Conservation (phyloP, 2,329 filamentous ascomycete species). For the Fusarium miscanthi region DNA sequence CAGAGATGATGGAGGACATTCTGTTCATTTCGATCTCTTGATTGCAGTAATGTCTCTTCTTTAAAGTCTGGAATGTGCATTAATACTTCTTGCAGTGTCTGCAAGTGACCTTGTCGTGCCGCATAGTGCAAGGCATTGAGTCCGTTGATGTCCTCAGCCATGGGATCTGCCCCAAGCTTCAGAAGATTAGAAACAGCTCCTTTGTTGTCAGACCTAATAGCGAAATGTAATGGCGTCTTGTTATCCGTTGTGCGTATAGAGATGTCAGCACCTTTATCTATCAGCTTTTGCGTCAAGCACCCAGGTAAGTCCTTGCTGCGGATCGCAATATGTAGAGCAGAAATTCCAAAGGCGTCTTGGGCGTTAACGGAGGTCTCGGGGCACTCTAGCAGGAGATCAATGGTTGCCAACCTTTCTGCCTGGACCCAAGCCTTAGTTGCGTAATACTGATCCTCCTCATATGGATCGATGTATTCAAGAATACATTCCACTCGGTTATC, state of each 20-base stretch:
- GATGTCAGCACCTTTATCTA: not conserved
- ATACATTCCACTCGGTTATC: not conserved
- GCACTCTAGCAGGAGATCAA: not conserved
- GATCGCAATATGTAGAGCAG: not conserved
- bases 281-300: not conserved
- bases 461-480: not conserved
- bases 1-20: not conserved
- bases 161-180: not conserved
- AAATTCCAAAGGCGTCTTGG: not conserved
- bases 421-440: not conserved
- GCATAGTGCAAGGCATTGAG: not conserved
- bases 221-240: not conserved
- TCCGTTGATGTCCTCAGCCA: not conserved
- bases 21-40: not conserved
- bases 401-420: not conserved
- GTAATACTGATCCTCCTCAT: not conserved
- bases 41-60: accelerated
- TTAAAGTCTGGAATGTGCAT: not conserved
- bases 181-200: not conserved
- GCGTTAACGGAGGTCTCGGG: not conserved
- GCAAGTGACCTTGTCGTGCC: not conserved
- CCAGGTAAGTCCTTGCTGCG: not conserved
- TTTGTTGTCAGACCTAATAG: not conserved
- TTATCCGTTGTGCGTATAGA: not conserved
- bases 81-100: not conserved